These are phyloP conservation scores for Biscogniauxia marginata DNA, from an alignment of 2,329 filamentous ascomycete species.

Conservation along the genomic window DNA sequence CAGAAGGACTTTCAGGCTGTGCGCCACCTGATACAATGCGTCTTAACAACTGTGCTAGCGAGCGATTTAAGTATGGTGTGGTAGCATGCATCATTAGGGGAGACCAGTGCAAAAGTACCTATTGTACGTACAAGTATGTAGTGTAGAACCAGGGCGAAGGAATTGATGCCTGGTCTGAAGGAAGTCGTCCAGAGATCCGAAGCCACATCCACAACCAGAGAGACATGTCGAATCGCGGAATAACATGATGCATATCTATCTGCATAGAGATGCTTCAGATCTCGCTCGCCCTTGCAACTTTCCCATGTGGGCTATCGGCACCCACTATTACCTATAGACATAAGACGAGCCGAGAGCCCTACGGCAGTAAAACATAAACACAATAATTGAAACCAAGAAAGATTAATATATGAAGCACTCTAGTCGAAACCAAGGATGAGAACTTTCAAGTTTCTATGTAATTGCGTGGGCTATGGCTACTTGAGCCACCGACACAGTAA, in stretches of 20 bases:
- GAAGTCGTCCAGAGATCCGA: slow-evolving; percentile 12
- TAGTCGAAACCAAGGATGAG: neutral
- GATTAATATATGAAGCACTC: neutral
- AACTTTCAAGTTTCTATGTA: neutral
- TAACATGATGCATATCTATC: neutral
- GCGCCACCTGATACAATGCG: neutral
- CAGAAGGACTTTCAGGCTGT: neutral
- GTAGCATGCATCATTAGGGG: slow-evolving; percentile 18
- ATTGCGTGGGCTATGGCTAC: neutral
- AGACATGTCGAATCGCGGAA: neutral
- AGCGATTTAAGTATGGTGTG: slow-evolving; percentile 15
- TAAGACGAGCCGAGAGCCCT: neutral
- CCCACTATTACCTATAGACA: neutral
- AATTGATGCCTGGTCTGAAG: slow-evolving; percentile 15
- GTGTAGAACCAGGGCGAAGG: neutral
- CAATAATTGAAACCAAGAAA: neutral
- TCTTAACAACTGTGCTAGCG: neutral
- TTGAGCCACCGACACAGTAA: neutral
- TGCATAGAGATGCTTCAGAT: neutral
- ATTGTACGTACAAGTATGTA: neutral
- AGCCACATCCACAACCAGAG: neutral
- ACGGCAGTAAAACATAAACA: neutral
- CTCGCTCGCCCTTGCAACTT: neutral
- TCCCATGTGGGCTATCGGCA: neutral
- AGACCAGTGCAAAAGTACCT: slow-evolving; percentile 7